Base-by-base conservation (phyloP, 2,329 filamentous ascomycete genomes). In the Trichophyton mentagrophytes region DNA sequence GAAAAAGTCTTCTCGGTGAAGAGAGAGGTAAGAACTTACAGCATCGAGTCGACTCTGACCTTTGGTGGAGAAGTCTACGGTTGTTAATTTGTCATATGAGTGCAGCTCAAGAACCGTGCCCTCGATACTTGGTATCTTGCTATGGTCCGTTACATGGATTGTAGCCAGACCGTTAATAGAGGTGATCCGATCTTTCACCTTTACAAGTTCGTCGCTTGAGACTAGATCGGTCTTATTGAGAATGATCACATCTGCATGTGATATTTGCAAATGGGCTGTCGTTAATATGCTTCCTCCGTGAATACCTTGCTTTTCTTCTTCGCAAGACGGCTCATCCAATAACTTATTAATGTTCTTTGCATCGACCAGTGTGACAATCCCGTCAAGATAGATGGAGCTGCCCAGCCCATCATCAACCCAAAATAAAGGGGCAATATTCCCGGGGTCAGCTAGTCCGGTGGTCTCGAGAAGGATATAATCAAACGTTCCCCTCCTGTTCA, bases 391-490 rank as follows among this genome's bases (percentile, higher is more conserved):
- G 68, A 99, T 96, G 42, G 87, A 91, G 73, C 91, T 96, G 6
- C 90, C 92, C 2, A 99, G 81, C 0, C 91, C 93, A 66, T 97
- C 92, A 68, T 99, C 93, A 27, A 99, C 86, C 93, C 93, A 99
- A 76, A 99, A 99, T 13, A 97, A 77, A 0, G 93, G 93, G 0
- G 93, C 93, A 58, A 99, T 85, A 68, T 97, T 97, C 1, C 93
- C 93, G 0, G 93, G 93, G 69, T 99, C 92, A 3, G 93, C 93
- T 4, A 99, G 81, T 0, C 93, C 93, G 0, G 93, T 97, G 0
- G 93, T 99, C 73, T 99, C 93, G 0, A 99, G 84, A 1, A 99
- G 82, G 65, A 99, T 97, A 76, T 97, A 99, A 76, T 99, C 93
- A 70, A 99, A 99, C 3, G 86, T 86, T 57, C 92, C 92, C 65